These are phyloP conservation scores for Pythium utonaiense DNA, from an alignment of 352 stramenopile genomes.

Conservation along the genomic window DNA sequence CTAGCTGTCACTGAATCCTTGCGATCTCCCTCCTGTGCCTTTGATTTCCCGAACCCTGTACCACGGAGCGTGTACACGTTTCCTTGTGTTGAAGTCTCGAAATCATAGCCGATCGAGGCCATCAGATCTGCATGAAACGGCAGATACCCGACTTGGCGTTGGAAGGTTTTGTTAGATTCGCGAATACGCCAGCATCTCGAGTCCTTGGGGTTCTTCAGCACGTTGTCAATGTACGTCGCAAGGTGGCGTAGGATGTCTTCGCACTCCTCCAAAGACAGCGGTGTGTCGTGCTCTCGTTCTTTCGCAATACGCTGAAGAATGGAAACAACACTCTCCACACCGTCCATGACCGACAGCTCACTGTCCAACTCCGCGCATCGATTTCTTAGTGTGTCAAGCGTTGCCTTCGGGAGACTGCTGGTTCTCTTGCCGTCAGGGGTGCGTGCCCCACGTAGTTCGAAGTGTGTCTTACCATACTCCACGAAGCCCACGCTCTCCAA, in stretches of 20 bases:
- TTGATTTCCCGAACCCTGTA: conserved; percentile 23
- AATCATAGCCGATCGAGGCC: conserved; percentile 57
- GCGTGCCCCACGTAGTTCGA: conserved; percentile 44
- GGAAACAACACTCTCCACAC: conserved; percentile 56
- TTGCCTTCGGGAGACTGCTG: conserved; percentile 37
- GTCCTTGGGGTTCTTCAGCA: conserved; percentile 72
- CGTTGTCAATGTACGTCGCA: conserved; percentile 45
- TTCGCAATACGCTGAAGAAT: conserved; percentile 48
- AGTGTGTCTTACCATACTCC: conserved; percentile 50
- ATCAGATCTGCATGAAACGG: conserved; percentile 48
- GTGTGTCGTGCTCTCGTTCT: conserved; percentile 20
- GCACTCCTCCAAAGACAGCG: conserved; percentile 49
- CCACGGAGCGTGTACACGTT: conserved; percentile 49
- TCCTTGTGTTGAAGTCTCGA: conserved; percentile 36
- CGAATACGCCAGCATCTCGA: conserved; percentile 63
- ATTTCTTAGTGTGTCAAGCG: conserved; percentile 40
- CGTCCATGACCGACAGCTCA: conserved; percentile 53
- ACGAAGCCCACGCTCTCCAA: conserved; percentile 59
- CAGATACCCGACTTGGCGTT: conserved; percentile 60
- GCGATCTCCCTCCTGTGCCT: not conserved
- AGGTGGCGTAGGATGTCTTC: conserved; percentile 33
- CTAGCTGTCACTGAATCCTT: conserved; percentile 16
- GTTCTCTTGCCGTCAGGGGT: conserved; percentile 38
- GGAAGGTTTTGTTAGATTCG: conserved; percentile 52
- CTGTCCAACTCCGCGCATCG: conserved; percentile 52